Base-by-base conservation (phyloP, 73 alveolate species). In the Uronychia binucleata region DNA sequence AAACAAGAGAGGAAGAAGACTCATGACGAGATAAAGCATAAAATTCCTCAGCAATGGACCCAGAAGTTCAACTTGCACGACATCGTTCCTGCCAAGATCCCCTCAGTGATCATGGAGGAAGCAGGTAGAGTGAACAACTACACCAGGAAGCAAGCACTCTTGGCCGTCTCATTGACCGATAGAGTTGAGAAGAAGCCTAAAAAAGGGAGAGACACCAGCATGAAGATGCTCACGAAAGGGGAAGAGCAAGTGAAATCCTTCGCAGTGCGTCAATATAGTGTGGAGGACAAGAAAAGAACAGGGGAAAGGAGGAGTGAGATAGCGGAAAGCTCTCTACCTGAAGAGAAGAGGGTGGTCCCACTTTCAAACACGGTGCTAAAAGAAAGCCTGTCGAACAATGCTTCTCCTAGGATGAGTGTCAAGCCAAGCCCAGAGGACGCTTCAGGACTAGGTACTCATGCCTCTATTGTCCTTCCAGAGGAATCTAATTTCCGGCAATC, bases 41-140 rank as follows among this genome's bases (percentile, higher is more conserved):
- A 86, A 77, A 86, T 90, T 27, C 96, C 96, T 25, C 86, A 75
- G 86, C 33, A 87, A 35, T 90, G 96, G 96, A 90, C 96, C 0
- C 60, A 60, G 59, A 74, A 75, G 57, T 90, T 90, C 77, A 83
- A 90, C 75, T 83, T 60, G 60, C 81, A 90, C 58, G 96, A 90
- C 59, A 90, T 90, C 83, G 77, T 90, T 0, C 96, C 93, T 27
- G 28, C 67, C 5, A 79, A 81, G 35, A 30, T 80, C 0, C 57
- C 78, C 25, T 60, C 77, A 60, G 92, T 86, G 0, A 84, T 86
- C 28, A 33, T 59, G 30, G 84, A 80, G 5, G 96, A 90, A 33
- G 57, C 86, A 0, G 93, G 96, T 25, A 76, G 33, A 57, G 87
- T 90, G 25, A 90, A 90, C 77, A 90, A 83, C 31, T n/a, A 57